phyloP scores from a whole-genome alignment of 2,329 filamentous ascomycete genomes.

The Penicillium corylophilum region DNA sequence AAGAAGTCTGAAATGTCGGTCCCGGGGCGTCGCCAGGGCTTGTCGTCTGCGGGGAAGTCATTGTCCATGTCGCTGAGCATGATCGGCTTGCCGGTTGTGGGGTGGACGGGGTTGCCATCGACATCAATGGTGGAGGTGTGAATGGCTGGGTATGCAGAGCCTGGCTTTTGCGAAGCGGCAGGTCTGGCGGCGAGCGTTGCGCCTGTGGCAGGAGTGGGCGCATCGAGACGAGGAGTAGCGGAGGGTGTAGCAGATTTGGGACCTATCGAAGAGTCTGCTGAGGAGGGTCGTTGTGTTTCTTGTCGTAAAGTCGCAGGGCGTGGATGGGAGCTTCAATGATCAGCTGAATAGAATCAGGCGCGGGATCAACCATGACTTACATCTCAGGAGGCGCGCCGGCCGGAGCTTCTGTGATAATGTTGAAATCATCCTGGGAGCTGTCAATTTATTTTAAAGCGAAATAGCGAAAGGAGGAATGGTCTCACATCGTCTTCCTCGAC shows the following conservation, averaged over 20 bases:
- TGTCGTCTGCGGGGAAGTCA: conserved; percentile 72
- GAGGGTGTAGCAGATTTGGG: conserved; percentile 39
- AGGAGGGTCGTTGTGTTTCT: conserved; percentile 36
- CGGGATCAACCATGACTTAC: conserved; percentile 27
- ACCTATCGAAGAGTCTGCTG: conserved; percentile 30
- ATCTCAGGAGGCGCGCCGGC: conserved; percentile 41
- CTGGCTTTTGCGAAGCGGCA: conserved; percentile 49
- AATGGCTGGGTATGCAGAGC: conserved; percentile 65
- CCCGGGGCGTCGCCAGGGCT: conserved; percentile 92
- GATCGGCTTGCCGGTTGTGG: conserved; percentile 72
- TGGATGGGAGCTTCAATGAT: conserved; percentile 37
- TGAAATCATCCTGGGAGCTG: conserved; percentile 45
- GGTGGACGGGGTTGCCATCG: conserved; percentile 76
- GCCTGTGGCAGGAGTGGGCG: conserved; percentile 28
- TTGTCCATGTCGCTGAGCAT: conserved; percentile 75
- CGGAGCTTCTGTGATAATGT: conserved; percentile 51
- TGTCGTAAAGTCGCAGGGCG: conserved; percentile 39
- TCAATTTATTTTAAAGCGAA: conserved; percentile 8
- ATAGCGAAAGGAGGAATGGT: neutral
- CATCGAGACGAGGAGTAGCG: conserved; percentile 32
- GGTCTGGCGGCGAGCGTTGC: conserved; percentile 32
- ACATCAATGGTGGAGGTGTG: conserved; percentile 81
- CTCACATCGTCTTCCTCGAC: conserved; percentile 39
- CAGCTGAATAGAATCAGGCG: conserved; percentile 17
- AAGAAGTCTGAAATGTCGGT: conserved; percentile 96